phyloP scores from a whole-genome alignment of 192 early-diverging fungal genomes.

The Diversispora epigaea region DNA sequence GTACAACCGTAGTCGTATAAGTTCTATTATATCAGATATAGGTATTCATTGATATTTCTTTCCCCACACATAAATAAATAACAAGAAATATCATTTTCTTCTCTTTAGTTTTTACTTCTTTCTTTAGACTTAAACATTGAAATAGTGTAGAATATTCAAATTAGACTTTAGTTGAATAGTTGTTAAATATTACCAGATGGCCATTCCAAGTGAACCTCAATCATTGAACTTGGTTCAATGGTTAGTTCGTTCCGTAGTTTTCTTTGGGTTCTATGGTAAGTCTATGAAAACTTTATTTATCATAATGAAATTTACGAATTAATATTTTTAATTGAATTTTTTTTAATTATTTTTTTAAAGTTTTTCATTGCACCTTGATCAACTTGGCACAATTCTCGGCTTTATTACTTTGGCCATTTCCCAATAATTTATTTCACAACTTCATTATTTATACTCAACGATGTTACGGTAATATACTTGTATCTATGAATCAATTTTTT shows the following conservation, averaged over 20 bases:
- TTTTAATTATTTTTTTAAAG: not conserved
- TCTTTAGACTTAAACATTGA: too few relatives aligned
- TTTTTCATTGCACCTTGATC: constrained; percentile 14
- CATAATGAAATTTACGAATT: not conserved
- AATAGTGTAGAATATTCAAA: too few relatives aligned
- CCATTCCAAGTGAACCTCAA: not conserved
- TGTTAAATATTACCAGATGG: not conserved
- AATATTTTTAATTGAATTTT: not conserved
- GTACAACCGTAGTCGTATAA: too few relatives aligned
- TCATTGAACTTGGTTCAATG: not conserved
- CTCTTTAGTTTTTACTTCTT: too few relatives aligned
- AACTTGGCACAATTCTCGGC: constrained; percentile 39
- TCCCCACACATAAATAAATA: too few relatives aligned
- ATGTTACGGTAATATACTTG: constrained; percentile 47
- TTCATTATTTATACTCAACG: constrained; percentile 43
- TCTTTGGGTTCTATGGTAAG: not conserved
- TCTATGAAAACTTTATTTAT: not conserved
- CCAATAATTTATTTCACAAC: constrained; percentile 32
- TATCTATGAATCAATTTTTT: constrained; percentile 52
- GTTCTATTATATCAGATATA: too few relatives aligned
- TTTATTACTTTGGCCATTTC: constrained; percentile 33
- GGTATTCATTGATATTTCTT: too few relatives aligned
- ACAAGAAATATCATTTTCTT: too few relatives aligned
- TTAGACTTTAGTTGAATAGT: too few relatives aligned
- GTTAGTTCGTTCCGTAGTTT: not conserved